phyloP scores from a whole-genome alignment of 192 early-diverging fungal genomes.

The Coemansia sp. region DNA sequence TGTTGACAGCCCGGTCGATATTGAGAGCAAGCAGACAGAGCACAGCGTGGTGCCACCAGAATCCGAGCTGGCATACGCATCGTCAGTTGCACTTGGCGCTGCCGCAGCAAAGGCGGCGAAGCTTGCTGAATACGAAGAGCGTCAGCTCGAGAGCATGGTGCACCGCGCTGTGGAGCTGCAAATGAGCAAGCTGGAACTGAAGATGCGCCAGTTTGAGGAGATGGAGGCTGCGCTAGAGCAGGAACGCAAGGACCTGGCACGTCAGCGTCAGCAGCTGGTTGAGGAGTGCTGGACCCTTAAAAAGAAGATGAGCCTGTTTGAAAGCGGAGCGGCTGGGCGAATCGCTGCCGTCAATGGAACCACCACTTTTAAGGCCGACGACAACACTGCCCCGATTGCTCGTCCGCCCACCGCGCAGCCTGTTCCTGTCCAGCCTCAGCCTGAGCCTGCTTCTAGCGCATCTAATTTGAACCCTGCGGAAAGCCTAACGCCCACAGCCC shows the following conservation, averaged over 20 bases:
- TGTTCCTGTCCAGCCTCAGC: neutral
- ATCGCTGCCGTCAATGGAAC: conserved; percentile 20
- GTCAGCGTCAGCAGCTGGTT: conserved; percentile 46
- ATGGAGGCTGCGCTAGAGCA: conserved; percentile 83
- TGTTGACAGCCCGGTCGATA: conserved; percentile 22
- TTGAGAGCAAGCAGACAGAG: conserved; percentile 5
- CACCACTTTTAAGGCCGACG: conserved; percentile 36
- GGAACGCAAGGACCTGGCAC: conserved; percentile 81
- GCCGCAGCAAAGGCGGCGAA: conserved; percentile 87
- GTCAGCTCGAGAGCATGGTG: conserved; percentile 80
- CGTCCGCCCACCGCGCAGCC: conserved; percentile 40
- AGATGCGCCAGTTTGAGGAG: conserved; percentile 92
- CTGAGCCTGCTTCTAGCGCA: neutral
- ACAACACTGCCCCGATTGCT: conserved; percentile 28
- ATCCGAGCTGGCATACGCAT: conserved; percentile 72
- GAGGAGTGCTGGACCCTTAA: conserved; percentile 54
- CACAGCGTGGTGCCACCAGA: conserved; percentile 16
- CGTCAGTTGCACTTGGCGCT: conserved; percentile 84
- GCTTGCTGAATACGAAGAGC: conserved; percentile 81
- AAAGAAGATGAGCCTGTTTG: conserved; percentile 51
- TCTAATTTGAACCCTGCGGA: neutral
- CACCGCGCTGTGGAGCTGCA: conserved; percentile 83
- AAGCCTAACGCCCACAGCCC: neutral
- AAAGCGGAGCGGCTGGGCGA: conserved; percentile 32
- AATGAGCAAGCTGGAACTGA: conserved; percentile 85